Evolutionary conservation across 495 filamentous ascomycete species (phyloP), one percentile per base, ranked within the genome.

Genomic region (Xylaria curta): DNA sequence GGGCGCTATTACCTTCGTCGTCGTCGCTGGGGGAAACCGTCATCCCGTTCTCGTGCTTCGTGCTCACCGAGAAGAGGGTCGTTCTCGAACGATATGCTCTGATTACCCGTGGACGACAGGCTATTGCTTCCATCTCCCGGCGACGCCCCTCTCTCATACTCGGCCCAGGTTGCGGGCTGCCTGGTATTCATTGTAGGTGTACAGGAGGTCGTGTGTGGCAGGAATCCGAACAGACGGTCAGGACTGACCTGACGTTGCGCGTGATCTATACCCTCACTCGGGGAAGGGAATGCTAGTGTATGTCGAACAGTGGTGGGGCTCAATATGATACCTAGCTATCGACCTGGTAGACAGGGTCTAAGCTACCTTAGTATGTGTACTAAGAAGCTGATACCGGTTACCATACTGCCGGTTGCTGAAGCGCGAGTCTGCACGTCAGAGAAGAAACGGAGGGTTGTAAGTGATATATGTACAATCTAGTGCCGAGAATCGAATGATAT

Each of bases 151-250:
- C 76, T 75, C 42, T 82, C 76, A 67, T 85, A 82, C 65, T 89
- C 84, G 74, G 86, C 85, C 87, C 87, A 89, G 62, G 80, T 87
- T 24, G 85, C 79, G 15, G 86, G 86, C 73, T 84, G 85, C 72
- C 81, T 80, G 68, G 74, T 68, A 69, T 72, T 44, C 75, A 76
- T 80, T 51, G 71, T 44, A 24, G 28, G 4, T 17, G 26, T 47
- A 44, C 19, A 40, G 33, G 49, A 40, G 44, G 53, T 46, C 8
- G 10, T 31, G 44, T 19, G 40, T n/a, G 58, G 40, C 26, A 63
- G 44, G 42, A 38, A 33, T 53, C 24, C 24, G 62, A 47, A 62
- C 49, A 49, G 31, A n/a, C n/a, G n/a, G 28, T 21, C 44, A 38
- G 8, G 7, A 60, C 38, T 44, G 59, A 42, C 38, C 38, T 31